Conservation (phyloP, 331 rosid genomes). For the Saraca asoca region DNA sequence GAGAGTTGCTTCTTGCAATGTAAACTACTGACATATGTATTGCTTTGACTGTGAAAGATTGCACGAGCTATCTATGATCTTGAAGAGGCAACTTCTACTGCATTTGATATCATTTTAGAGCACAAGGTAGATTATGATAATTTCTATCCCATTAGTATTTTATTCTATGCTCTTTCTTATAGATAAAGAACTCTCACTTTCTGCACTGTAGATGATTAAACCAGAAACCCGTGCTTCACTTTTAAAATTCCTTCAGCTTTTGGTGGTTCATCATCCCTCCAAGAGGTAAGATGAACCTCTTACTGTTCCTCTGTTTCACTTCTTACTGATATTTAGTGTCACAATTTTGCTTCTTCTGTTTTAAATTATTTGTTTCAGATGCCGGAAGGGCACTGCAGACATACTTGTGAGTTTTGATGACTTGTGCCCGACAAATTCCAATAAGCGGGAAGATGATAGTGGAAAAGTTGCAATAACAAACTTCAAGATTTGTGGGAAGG, state of each 20-base stretch:
- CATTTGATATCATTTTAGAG: constrained; percentile 81
- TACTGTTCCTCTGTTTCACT: constrained; percentile 32
- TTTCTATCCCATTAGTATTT: constrained; percentile 18
- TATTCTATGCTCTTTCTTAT: constrained; percentile 22
- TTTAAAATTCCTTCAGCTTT: constrained; percentile 83
- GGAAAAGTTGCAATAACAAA: constrained; percentile 40
- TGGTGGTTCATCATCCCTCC: constrained; percentile 93
- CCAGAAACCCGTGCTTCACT: constrained; percentile 77
- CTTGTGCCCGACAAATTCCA: constrained; percentile 56
- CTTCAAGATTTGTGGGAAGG: constrained; percentile 84
- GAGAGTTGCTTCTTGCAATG: constrained; percentile 25
- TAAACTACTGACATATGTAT: constrained; percentile 35
- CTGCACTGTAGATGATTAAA: constrained; percentile 70
- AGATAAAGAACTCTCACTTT: constrained; percentile 30
- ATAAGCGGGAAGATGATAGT: constrained; percentile 47
- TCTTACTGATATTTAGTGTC: constrained; percentile 24
- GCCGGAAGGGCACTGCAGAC: constrained; percentile 91
- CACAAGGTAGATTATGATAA: constrained; percentile 56
- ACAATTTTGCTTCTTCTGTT: constrained; percentile 15
- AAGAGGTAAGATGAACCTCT: constrained; percentile 54
- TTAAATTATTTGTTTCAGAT: constrained; percentile 54
- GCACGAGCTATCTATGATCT: constrained; percentile 91
- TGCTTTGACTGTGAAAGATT: constrained; percentile 55
- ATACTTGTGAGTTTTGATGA: constrained; percentile 84
- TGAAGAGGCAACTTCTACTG: constrained; percentile 91